These are phyloP conservation scores for Globisporangium paroecandrum DNA, from an alignment of 352 stramenopile species.

Conservation along the genomic window DNA sequence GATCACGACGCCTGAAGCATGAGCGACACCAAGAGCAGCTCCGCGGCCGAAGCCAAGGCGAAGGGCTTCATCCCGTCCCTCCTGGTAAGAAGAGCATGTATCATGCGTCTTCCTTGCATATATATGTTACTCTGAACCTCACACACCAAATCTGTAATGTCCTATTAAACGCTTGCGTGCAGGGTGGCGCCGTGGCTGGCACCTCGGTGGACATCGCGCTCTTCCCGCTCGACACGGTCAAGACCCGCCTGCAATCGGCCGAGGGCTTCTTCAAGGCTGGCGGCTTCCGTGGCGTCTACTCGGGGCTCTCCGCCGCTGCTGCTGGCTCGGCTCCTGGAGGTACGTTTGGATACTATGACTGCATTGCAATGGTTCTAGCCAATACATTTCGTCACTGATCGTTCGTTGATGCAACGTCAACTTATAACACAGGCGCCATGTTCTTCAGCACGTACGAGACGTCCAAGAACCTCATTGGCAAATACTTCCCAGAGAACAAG, in stretches of 20 bases:
- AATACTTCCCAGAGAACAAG: slow-evolving; percentile 54
- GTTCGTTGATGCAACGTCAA: neutral
- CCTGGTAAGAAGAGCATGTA: slow-evolving; percentile 29
- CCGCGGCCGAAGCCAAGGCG: slow-evolving; percentile 28
- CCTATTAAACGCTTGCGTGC: neutral
- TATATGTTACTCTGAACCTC: neutral
- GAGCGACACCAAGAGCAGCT: slow-evolving; percentile 15
- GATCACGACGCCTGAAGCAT: slow-evolving; percentile 8
- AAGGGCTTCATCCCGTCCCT: slow-evolving; percentile 69
- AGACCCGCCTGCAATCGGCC: slow-evolving; percentile 96
- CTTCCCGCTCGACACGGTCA: slow-evolving; percentile 98
- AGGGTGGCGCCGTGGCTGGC: slow-evolving; percentile 93
- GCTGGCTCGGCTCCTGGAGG: slow-evolving; percentile 89
- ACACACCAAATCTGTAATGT: too few relatives aligned
- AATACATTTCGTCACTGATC: neutral
- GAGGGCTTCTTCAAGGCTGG: slow-evolving; percentile 96
- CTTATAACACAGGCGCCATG: slow-evolving; percentile 55
- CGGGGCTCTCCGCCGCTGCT: slow-evolving; percentile 87
- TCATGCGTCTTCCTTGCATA: neutral
- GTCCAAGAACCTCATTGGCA: slow-evolving; percentile 75
- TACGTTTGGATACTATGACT: slow-evolving; percentile 20
- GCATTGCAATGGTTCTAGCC: neutral
- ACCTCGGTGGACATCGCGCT: slow-evolving; percentile 97
- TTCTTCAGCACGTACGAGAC: slow-evolving; percentile 92
- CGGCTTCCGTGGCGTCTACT: slow-evolving; percentile 94